Base-by-base conservation (phyloP, 1,139 yeast genomes). In the Taphrina wiesneri region DNA sequence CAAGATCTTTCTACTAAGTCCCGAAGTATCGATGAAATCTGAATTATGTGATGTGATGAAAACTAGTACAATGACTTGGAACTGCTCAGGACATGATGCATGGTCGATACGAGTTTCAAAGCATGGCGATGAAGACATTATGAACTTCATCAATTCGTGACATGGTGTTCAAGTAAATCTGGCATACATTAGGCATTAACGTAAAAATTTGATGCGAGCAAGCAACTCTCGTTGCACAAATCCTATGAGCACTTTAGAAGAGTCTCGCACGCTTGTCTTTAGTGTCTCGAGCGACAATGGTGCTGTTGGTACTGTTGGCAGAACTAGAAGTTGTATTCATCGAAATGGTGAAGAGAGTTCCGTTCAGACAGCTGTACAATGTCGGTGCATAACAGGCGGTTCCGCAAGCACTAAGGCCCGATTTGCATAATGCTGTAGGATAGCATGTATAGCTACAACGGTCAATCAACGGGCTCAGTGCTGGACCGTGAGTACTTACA, bases 381-480 rank as follows among this genome's bases (percentile, higher is more conserved):
- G 59, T 21, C 9, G 59, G 59, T 23, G 39, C 46, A n/a, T 54
- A 54, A 34, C 59, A 54, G 9, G 59, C 59, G 6, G 30, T 4
- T 21, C 59, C 59, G 39, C 59, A 54, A 39, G 59, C 59, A 15
- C 26, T 19, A 7, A 19, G 28, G 2, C 59, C 59, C 32, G 25
- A 19, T 39, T 13, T 21, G 34, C 59, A 54, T 1, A 54, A 49
- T 5, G 59, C 59, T 36, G 59, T 39, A 5, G 49, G 32, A 43
- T 28, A 54, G 25, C 59, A 54, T 19, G 59, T 54, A 26, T 54
- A 54, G 21, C 59, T 54, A 45, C 21, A 52, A 21, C n/a, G n/a
- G n/a, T n/a, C n/a, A n/a, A n/a, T n/a, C n/a, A n/a, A n/a, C n/a
- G n/a, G n/a, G n/a, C 19, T 19, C 52, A 46, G 5, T 17, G 7